A percentile compares a stretch with the other conserved stretches of the same genome.
Evolutionary conservation across 2,329 filamentous ascomycete species (phyloP).

Genomic region (Aspergillus pseudonomiae): DNA sequence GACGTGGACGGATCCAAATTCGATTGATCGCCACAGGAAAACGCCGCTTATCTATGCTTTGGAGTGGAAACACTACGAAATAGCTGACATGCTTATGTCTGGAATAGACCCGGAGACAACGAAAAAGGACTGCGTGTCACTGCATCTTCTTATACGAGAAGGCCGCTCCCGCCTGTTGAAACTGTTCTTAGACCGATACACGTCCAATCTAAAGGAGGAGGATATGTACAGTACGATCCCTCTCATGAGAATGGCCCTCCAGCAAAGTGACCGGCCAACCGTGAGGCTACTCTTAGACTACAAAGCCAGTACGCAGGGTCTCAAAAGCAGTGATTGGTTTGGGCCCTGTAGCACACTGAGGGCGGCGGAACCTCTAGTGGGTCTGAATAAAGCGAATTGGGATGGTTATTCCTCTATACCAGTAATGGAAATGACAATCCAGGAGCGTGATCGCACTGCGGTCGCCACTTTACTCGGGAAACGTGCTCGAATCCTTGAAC

Average conservation of each 20-base stretch:
- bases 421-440: slow-evolving; percentile 16
- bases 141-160: slow-evolving; percentile 19
- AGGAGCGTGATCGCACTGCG: slow-evolving; percentile 10
- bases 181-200: slow-evolving; percentile 18
- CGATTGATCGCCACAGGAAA: slow-evolving; percentile 19
- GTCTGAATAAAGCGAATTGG: background rate
- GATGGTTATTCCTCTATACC: slow-evolving; percentile 12
- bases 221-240: slow-evolving; percentile 16
- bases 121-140: slow-evolving; percentile 16
- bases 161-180: slow-evolving; percentile 16
- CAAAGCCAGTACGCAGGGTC: slow-evolving; percentile 14
- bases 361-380: background rate
- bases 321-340: slow-evolving; percentile 19
- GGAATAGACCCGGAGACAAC: background rate
- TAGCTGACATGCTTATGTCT: slow-evolving; percentile 17
- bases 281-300: slow-evolving; percentile 20
- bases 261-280: slow-evolving; percentile 21
- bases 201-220: slow-evolving; percentile 11
- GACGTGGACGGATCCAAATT: slow-evolving; percentile 20
- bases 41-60: slow-evolving; percentile 20
- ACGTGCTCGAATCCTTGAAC: slow-evolving; percentile 9
- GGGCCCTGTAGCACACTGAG: slow-evolving; percentile 17
- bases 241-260: slow-evolving; percentile 17
- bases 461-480: slow-evolving; percentile 8
- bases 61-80: slow-evolving; percentile 19